Conservation (phyloP, 306 rosid species). For the Prosopis cineraria region DNA sequence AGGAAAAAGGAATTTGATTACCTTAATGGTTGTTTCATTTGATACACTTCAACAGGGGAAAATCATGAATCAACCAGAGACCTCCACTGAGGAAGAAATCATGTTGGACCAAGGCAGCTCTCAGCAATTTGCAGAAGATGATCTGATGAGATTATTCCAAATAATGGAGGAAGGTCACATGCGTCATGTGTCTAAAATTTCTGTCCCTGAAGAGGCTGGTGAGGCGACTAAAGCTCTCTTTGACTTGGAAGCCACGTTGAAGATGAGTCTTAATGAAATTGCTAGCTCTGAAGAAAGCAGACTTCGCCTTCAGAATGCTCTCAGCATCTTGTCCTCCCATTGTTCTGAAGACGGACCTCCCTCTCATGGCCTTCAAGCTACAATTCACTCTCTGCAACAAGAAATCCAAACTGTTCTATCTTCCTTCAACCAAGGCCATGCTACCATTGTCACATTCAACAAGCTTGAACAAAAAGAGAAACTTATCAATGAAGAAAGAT, state of each 20-base stretch:
- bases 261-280: neutral
- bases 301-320: neutral
- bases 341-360: neutral
- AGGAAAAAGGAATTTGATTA: no score
- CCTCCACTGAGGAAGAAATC: neutral
- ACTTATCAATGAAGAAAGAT: neutral
- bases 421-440: neutral
- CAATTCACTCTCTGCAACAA: neutral
- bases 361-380: neutral
- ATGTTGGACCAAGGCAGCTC: neutral
- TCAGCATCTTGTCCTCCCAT: neutral
- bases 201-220: neutral
- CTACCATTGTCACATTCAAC: neutral
- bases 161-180: neutral
- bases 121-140: neutral
- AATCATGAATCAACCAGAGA: conserved; percentile 6
- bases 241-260: neutral
- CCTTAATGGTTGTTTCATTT: neutral
- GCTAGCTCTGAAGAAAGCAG: neutral
- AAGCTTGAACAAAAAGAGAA: neutral
- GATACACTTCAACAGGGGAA: neutral
- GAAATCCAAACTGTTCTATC: neutral
- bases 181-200: neutral
- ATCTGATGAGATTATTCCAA: neutral
- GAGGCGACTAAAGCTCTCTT: neutral